Percentiles rank a stretch among this genome's conserved stretches.
phyloP scores from a whole-genome alignment of 768 basidiomycete genomes.

The Jaapia argillacea region DNA sequence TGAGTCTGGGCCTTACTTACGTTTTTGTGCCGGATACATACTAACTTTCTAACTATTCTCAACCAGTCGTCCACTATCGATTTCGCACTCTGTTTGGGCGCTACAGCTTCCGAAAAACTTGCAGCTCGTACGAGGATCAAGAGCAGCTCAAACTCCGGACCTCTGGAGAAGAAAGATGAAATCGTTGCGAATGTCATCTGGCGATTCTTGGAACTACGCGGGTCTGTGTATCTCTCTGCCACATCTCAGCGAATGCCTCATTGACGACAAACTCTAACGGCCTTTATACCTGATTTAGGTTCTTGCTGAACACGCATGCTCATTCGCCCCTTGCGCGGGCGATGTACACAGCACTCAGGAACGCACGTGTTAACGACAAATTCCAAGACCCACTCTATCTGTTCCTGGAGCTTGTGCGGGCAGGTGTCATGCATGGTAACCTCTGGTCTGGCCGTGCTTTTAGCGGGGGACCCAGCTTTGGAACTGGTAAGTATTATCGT shows the following conservation, averaged over 20 bases:
- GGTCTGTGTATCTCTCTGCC: slow-evolving; percentile 42
- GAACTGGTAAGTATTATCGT: slow-evolving; percentile 51
- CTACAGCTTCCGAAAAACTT: slow-evolving; percentile 71
- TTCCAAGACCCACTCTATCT: slow-evolving; percentile 96
- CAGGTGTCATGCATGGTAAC: slow-evolving; percentile 95
- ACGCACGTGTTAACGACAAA: slow-evolving; percentile 86
- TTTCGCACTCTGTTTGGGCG: slow-evolving; percentile 88
- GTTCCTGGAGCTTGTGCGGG: slow-evolving; percentile 89
- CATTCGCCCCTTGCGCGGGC: slow-evolving; percentile 89
- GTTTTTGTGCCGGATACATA: slow-evolving; percentile 1
- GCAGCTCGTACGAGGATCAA: slow-evolving; percentile 76
- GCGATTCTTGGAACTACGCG: slow-evolving; percentile 93
- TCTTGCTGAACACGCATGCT: slow-evolving; percentile 79
- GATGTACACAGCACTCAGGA: slow-evolving; percentile 73
- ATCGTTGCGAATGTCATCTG: slow-evolving; percentile 97
- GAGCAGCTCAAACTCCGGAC: slow-evolving; percentile 26
- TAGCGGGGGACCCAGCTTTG: slow-evolving; percentile 93
- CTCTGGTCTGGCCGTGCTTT: slow-evolving; percentile 82
- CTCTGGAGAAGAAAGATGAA: slow-evolving; percentile 96
- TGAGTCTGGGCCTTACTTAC: slow-evolving; percentile 32
- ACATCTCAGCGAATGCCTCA: slow-evolving; percentile 3
- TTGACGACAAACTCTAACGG: slow-evolving; percentile 9
- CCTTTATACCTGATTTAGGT: slow-evolving; percentile 35
- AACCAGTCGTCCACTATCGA: slow-evolving; percentile 99
- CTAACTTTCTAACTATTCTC: slow-evolving; percentile 26